A percentile compares a stretch with the other conserved stretches of the same genome.
phyloP scores from a whole-genome alignment of 2,329 filamentous ascomycete species.

The Pseudogymnoascus sp. region DNA sequence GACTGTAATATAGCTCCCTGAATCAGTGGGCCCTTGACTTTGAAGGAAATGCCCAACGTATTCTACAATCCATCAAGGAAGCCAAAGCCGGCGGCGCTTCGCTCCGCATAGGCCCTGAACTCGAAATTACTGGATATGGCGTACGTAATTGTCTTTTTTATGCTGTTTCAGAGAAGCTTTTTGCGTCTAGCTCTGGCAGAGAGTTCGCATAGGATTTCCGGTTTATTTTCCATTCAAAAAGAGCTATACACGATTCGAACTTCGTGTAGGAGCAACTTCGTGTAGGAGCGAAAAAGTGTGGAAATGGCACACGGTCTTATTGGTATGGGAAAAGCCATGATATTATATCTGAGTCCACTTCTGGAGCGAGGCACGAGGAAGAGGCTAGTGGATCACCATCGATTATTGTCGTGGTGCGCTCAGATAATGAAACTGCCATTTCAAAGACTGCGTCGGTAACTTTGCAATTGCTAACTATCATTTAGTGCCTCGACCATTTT shows the following conservation, averaged over 20 bases:
- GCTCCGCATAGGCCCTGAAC: slow-evolving; percentile 43
- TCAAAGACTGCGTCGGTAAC: slow-evolving; percentile 9
- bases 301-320: neutral
- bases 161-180: neutral
- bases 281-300: neutral
- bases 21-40: slow-evolving; percentile 47
- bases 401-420: neutral
- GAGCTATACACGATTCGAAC: neutral
- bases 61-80: slow-evolving; percentile 45
- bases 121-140: slow-evolving; percentile 21
- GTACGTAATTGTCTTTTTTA: slow-evolving; percentile 8
- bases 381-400: neutral
- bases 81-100: slow-evolving; percentile 48
- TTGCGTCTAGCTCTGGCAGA: slow-evolving; percentile 11
- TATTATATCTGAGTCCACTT: neutral
- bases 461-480: neutral
- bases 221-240: neutral
- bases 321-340: neutral
- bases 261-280: neutral
- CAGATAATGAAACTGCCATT: neutral
- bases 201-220: neutral
- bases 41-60: slow-evolving; percentile 49
- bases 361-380: neutral
- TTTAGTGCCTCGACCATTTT: slow-evolving; percentile 12
- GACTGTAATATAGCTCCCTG: slow-evolving; percentile 22